Base-by-base conservation (phyloP, 768 basidiomycete species). In the Tephrocybe sp. region DNA sequence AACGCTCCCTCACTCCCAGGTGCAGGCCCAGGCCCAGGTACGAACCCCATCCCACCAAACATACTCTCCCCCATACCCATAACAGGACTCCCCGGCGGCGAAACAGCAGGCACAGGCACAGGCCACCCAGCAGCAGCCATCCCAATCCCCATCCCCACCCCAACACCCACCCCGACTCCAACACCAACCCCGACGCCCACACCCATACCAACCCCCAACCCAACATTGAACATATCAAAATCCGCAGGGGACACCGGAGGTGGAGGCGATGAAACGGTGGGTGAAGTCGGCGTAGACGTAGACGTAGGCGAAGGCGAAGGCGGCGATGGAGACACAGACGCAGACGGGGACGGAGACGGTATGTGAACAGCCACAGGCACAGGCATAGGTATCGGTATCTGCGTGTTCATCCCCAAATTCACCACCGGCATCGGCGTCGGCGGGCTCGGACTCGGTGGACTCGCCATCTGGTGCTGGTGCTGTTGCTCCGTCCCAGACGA, bases 11-110 rank as follows among this genome's bases (percentile, higher is more conserved):
- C 27, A 56, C 41, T 24, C 55, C 46, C 62, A 57, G 45, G 46
- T n/a, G n/a, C n/a, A n/a, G n/a, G n/a, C n/a, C n/a, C n/a, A n/a
- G n/a, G n/a, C n/a, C n/a, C n/a, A n/a, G n/a, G n/a, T n/a, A n/a
- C n/a, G n/a, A n/a, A n/a, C n/a, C 60, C 41, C 63, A 66, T 36
- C 59, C 66, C n/a, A n/a, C n/a, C 57, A 44, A 65, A 47, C 64
- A 67, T 51, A 45, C 59, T 45, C 51, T 55, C 45, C 6, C 45
- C 44, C 51, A 47, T 52, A 11, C 30, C 47, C 39, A 48, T 38
- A 8, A 31, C 30, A n/a, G 16, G 19, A 5, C 13, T 34, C 44
- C 9, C 9, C 9, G 36, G 18, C 9, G 36, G 36, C n/a, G 36
- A 37, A 4, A n/a, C n/a, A 4, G 36, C 18, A 19, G n/a, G n/a